Evolutionary conservation across 352 stramenopile species (phyloP).

Genomic region (Phytophthora nicotianae): DNA sequence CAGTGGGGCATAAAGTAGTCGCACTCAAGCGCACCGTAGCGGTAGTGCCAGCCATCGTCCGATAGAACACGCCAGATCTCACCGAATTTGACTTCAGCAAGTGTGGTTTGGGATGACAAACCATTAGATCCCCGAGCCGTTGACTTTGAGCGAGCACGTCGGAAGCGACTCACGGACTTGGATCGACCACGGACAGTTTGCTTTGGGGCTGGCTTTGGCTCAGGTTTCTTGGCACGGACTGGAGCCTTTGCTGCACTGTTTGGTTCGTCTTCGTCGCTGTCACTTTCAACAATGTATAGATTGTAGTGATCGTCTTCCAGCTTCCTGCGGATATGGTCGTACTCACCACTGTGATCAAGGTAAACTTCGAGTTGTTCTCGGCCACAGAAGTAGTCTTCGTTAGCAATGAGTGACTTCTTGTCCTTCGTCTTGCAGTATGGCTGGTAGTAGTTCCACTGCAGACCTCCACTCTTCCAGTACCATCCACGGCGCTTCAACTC

Average conservation of each 20-base stretch:
- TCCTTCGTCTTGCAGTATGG: slow-evolving; percentile 48
- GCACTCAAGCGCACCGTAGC: slow-evolving; percentile 47
- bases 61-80: slow-evolving; percentile 57
- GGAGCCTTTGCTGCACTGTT: slow-evolving; percentile 12
- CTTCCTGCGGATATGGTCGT: slow-evolving; percentile 48
- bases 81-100: slow-evolving; percentile 62
- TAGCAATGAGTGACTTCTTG: slow-evolving; percentile 24
- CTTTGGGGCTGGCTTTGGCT: neutral
- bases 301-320: slow-evolving; percentile 47
- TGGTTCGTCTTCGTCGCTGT: slow-evolving; percentile 15
- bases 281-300: slow-evolving; percentile 12
- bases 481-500: slow-evolving; percentile 63
- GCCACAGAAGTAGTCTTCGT: slow-evolving; percentile 62
- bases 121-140: slow-evolving; percentile 1
- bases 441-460: slow-evolving; percentile 64
- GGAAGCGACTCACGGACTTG: slow-evolving; percentile 18
- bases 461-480: slow-evolving; percentile 56
- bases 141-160: slow-evolving; percentile 33
- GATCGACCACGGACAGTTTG: slow-evolving; percentile 7
- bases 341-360: slow-evolving; percentile 39
- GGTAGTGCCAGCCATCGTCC: slow-evolving; percentile 61
- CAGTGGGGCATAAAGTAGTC: slow-evolving; percentile 76
- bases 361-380: slow-evolving; percentile 50
- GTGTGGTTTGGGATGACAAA: slow-evolving; percentile 31
- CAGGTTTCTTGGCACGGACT: neutral